Percentiles rank a stretch among this genome's conserved stretches.
phyloP scores from a whole-genome alignment of 2,329 filamentous ascomycete genomes.

The Myriosclerotinia scirpicola region DNA sequence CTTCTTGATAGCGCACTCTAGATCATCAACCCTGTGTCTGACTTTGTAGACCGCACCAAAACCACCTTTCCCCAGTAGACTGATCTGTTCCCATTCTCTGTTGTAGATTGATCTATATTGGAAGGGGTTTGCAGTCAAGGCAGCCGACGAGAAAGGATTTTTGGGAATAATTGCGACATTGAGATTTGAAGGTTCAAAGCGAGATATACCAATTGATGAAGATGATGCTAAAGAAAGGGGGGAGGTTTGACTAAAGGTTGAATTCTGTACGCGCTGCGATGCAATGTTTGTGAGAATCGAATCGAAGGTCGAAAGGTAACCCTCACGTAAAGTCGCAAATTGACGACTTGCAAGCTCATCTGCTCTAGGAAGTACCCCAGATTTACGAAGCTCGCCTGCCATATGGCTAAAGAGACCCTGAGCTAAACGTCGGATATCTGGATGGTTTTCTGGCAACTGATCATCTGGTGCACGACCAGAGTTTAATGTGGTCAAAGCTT shows the following conservation, averaged over 20 bases:
- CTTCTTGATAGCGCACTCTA: slow-evolving; percentile 65
- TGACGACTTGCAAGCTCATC: slow-evolving; percentile 29
- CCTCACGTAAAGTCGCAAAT: slow-evolving; percentile 28
- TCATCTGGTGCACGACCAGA: slow-evolving; percentile 29
- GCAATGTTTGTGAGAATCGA: slow-evolving; percentile 33
- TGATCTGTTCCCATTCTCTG: slow-evolving; percentile 44
- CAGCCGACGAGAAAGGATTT: slow-evolving; percentile 24
- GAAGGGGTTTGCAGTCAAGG: slow-evolving; percentile 19
- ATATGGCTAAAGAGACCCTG: slow-evolving; percentile 33
- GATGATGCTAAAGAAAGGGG: not conserved
- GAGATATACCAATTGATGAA: slow-evolving; percentile 17
- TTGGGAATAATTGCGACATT: not conserved
- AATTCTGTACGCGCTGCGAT: slow-evolving; percentile 20
- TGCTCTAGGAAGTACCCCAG: slow-evolving; percentile 34
- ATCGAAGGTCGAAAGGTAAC: slow-evolving; percentile 36
- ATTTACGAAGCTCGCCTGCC: slow-evolving; percentile 29
- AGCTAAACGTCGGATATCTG: slow-evolving; percentile 33
- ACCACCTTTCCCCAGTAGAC: slow-evolving; percentile 61
- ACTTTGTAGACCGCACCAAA: slow-evolving; percentile 65
- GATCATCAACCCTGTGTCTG: slow-evolving; percentile 59
- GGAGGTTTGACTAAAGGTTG: not conserved
- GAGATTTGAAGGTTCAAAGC: slow-evolving; percentile 17
- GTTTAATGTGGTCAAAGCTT: slow-evolving; percentile 35
- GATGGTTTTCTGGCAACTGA: slow-evolving; percentile 34
- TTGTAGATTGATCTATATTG: slow-evolving; percentile 17